Percentiles rank a stretch among this genome's conserved stretches.
Conservation (phyloP, 2,329 filamentous ascomycete genomes). For the Trichoderma asperellum region DNA sequence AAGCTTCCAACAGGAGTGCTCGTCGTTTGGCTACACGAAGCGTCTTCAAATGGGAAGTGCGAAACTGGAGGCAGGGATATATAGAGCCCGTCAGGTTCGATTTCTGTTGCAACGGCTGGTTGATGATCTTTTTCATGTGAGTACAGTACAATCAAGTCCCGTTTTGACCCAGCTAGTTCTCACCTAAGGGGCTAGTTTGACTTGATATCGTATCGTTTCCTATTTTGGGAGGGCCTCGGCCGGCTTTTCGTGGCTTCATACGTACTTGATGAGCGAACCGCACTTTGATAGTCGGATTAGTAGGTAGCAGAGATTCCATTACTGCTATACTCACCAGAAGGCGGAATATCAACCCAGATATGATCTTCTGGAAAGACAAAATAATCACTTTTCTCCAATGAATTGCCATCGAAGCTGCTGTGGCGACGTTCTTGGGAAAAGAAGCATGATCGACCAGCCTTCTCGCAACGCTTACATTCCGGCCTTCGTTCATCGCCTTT, state of each 20-base stretch:
- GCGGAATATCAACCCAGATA: constrained; percentile 4
- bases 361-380: constrained; percentile 14
- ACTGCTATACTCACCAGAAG: not conserved
- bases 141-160: not conserved
- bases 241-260: not conserved
- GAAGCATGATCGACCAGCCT: constrained; percentile 12
- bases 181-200: not conserved
- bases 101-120: not conserved
- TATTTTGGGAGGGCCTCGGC: not conserved
- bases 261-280: constrained; percentile 18
- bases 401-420: not conserved
- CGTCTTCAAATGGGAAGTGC: not conserved
- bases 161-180: not conserved
- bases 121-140: not conserved
- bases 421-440: not conserved
- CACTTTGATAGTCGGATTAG: not conserved
- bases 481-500: constrained; percentile 11
- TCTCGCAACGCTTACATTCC: constrained; percentile 18
- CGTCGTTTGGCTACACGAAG: not conserved
- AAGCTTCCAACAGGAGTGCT: not conserved
- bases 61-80: constrained; percentile 1
- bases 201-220: not conserved
- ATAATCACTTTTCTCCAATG: not conserved
- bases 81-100: not conserved
- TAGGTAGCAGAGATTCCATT: not conserved